Conservation (phyloP, 1,139 yeast genomes). For the Kazachstania sp. region DNA sequence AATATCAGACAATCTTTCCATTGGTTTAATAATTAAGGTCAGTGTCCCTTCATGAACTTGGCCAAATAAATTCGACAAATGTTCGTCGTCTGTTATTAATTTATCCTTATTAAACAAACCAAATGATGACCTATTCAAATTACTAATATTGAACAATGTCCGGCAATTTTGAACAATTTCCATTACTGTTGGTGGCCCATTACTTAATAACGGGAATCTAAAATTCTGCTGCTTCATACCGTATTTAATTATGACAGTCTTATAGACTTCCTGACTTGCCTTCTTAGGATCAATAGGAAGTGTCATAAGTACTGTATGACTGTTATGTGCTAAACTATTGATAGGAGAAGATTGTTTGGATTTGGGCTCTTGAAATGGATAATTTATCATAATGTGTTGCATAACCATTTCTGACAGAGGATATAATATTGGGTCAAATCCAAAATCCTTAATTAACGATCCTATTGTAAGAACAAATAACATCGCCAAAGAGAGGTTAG, state of each 20-base stretch:
- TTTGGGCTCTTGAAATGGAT: constrained; percentile 8
- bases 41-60: constrained; percentile 22
- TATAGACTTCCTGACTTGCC: constrained; percentile 28
- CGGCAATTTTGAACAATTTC: constrained; percentile 28
- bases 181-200: constrained; percentile 29
- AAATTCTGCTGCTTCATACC: constrained; percentile 26
- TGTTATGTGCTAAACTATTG: neutral
- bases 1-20: neutral
- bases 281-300: constrained; percentile 29
- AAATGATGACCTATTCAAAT: constrained; percentile 12
- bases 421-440: constrained; percentile 56
- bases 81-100: constrained; percentile 22
- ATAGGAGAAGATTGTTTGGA: neutral
- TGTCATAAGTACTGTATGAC: constrained; percentile 18
- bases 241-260: constrained; percentile 25
- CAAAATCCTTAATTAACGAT: constrained; percentile 67
- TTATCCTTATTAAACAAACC: constrained; percentile 18
- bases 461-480: constrained; percentile 53
- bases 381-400: constrained; percentile 36
- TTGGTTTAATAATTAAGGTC: constrained; percentile 19
- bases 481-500: constrained; percentile 9
- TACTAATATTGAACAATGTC: constrained; percentile 22
- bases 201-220: constrained; percentile 28
- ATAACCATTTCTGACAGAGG: constrained; percentile 62
- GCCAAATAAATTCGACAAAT: constrained; percentile 24